Base-by-base conservation (phyloP, 2,329 filamentous ascomycete genomes). In the Calonectria hongkongensis region DNA sequence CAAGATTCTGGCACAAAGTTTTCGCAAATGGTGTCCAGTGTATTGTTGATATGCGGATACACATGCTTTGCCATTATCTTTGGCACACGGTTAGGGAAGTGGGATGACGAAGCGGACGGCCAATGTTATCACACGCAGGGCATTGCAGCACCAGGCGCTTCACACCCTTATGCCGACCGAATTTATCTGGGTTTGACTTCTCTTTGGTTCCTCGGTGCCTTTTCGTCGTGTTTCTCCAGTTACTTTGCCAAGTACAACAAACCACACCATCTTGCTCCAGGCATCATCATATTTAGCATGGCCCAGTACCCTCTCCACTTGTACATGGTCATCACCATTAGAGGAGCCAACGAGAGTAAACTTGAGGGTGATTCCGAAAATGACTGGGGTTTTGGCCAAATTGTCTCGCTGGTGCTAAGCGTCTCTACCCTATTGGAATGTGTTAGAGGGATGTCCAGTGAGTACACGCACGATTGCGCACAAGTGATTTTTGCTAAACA, bases 171-270 rank as follows among this genome's bases (percentile, higher is more conserved):
- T 21, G 21, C n/a, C 4, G 54, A 60, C 36, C 54, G 54, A 10
- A 41, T 60, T 18, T 60, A 60, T 12, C 39, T 60, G 13, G 54
- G 36, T 21, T 21, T 60, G 13, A 60, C 54, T 5, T 60, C 33
- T 21, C n/a, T 60, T 28, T 60, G 54, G 54, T 60, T 60, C 15
- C 54, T 60, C 2, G 54, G 54, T 2, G 54, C 54, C 12, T 60
- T 60, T 41, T 60, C 21, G 3, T 60, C 54, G 13, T 60, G 54
- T 25, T 60, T 60, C 54, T 60, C 54, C 13, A 60, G 54, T 28
- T 60, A 60, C 12, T 60, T 60, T 18, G 13, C n/a, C 54, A 60
- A 60, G 18, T 60, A 60, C 54, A 60, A 60, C 4, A 60, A 60
- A 9, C 54, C 54, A 16, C 54, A 60, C 15, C 54, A 60, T 15